phyloP scores from a whole-genome alignment of 2,329 filamentous ascomycete genomes.

The Scopulariopsis brevicaulis region DNA sequence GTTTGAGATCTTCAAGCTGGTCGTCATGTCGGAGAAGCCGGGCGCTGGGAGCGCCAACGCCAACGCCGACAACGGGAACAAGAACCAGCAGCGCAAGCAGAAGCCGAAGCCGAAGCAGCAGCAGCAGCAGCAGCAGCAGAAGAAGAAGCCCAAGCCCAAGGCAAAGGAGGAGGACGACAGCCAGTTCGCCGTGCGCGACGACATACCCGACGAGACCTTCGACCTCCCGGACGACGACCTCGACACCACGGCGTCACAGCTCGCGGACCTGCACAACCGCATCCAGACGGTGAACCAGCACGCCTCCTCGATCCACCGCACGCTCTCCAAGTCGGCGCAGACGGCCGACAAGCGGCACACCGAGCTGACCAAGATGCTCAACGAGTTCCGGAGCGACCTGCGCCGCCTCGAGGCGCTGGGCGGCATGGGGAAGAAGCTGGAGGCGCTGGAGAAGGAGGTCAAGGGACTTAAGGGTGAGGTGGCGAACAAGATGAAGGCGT shows the following conservation, averaged over 20 bases:
- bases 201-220: slow-evolving; percentile 12
- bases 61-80: slow-evolving; percentile 2
- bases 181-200: slow-evolving; percentile 12
- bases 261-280: slow-evolving; percentile 75
- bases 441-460: slow-evolving; percentile 46
- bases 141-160: slow-evolving; percentile 9
- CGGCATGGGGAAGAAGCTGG: slow-evolving; percentile 30
- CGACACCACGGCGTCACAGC: slow-evolving; percentile 48
- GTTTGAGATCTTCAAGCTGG: slow-evolving; percentile 84
- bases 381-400: slow-evolving; percentile 33
- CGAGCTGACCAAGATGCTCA: slow-evolving; percentile 36
- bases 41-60: slow-evolving; percentile 27
- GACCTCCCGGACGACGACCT: slow-evolving; percentile 33
- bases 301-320: slow-evolving; percentile 48
- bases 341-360: slow-evolving; percentile 44
- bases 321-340: slow-evolving; percentile 37
- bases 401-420: slow-evolving; percentile 29
- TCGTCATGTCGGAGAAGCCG: slow-evolving; percentile 36
- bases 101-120: slow-evolving; percentile 18
- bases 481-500: slow-evolving; percentile 33
- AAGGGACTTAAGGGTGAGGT: slow-evolving; percentile 44
- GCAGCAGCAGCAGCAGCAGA: slow-evolving; percentile 18
- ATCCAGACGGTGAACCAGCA: slow-evolving; percentile 65
- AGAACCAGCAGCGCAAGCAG: slow-evolving; percentile 11
- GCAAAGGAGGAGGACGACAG: slow-evolving; percentile 13